Base-by-base conservation (phyloP, 1,139 yeast species). In the Nakaseomyces glabratus region DNA sequence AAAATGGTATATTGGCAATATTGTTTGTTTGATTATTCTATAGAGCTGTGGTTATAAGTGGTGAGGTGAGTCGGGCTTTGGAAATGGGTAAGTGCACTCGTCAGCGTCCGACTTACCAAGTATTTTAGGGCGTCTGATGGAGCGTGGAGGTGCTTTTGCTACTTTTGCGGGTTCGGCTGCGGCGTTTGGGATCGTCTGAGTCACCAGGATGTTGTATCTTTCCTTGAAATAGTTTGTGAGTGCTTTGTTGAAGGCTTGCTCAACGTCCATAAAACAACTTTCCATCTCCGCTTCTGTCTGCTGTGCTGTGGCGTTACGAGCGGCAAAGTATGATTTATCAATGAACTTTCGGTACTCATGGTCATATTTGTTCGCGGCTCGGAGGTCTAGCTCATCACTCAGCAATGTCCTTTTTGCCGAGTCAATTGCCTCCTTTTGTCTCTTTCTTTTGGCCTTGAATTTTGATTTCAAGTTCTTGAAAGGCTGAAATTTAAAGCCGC, bases 341-440 rank as follows among this genome's bases (percentile, higher is more conserved):
- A 26, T 26, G 16, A 26, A 26, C 10, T 26, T 26, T 6, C 30
- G 15, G 30, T 26, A 26, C 30, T 26, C 30, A 18, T 26, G 30
- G n/a, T 26, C 21, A 17, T 17, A 17, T 6, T 21, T 14, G 10
- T 26, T 26, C 10, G 20, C 18, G 4, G 30, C 30, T 4, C 30
- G 30, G 8, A 26, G 14, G 12, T 21, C 18, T 11, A 26, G 21
- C 16, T 26, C 30, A 3, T 26, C 30, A 11, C 21, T 18, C 4
- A 26, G 21, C 14, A 26, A 11, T 2, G 21, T 26, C 9, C n/a
- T 18, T 4, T 18, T 26, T n/a, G n/a, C n/a, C 16, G 30, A 17
- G 2, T 4, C 18, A 10, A n/a, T 10, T 6, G 6, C 10, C 6
- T 11, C 9, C 6, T 13, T n/a, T 10, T 10, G 10, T 5, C 10